phyloP scores from a whole-genome alignment of 495 filamentous ascomycete genomes.

The Pyrenopolyporus hunteri region DNA sequence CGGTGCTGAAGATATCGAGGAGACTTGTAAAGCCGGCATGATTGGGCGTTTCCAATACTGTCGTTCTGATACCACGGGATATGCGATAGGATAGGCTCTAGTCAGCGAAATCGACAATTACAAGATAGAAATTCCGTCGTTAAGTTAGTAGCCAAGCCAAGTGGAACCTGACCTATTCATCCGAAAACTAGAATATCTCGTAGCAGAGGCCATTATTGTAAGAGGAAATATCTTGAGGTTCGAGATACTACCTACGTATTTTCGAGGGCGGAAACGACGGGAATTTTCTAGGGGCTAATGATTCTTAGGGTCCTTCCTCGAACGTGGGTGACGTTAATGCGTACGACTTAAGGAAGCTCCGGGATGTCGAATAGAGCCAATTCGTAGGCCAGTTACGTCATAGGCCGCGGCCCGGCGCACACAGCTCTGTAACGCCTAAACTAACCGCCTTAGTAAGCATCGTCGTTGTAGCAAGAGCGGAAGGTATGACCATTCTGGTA shows the following conservation, averaged over 20 bases:
- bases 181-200: too few relatives aligned
- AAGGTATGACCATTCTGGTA: background rate
- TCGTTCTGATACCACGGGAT: too few relatives aligned
- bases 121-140: background rate
- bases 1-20: constrained; percentile 8
- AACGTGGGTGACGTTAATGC: constrained; percentile 23
- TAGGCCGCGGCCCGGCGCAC: constrained; percentile 4
- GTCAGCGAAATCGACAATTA: too few relatives aligned
- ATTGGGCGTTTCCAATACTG: background rate
- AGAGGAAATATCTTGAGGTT: too few relatives aligned
- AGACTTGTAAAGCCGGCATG: background rate
- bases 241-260: background rate
- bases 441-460: constrained; percentile 5
- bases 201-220: too few relatives aligned
- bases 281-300: constrained; percentile 9
- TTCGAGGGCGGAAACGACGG: constrained; percentile 1
- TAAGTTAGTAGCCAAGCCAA: background rate
- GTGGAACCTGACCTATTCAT: too few relatives aligned
- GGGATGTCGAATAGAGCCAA: background rate
- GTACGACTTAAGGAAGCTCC: constrained; percentile 17
- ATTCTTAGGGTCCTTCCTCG: constrained; percentile 33
- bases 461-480: constrained; percentile 4
- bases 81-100: too few relatives aligned
- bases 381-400: constrained; percentile 24
- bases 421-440: constrained; percentile 1